phyloP scores from a whole-genome alignment of 768 basidiomycete genomes.

The Suillus subalutaceus region DNA sequence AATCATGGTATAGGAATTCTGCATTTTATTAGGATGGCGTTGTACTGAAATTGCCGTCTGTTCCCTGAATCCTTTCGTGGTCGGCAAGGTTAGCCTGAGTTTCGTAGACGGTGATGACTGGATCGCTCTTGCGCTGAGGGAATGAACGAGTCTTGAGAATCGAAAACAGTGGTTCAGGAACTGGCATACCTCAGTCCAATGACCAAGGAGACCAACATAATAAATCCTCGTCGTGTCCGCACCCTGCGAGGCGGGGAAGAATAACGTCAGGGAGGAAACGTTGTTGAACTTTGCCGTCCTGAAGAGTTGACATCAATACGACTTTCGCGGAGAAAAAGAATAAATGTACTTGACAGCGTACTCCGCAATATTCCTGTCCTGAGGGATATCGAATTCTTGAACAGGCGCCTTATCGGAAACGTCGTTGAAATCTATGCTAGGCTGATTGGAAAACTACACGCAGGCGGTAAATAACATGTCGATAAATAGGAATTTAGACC shows the following conservation, averaged over 20 bases:
- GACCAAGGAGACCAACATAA: constrained; percentile 84
- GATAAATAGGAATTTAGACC: constrained; percentile 25
- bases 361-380: constrained; percentile 79
- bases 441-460: constrained; percentile 71
- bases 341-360: constrained; percentile 72
- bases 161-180: neutral
- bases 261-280: constrained; percentile 78
- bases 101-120: constrained; percentile 88
- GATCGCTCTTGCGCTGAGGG: constrained; percentile 69
- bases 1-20: constrained; percentile 2
- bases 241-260: constrained; percentile 79
- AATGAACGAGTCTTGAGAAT: neutral
- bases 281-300: constrained; percentile 89
- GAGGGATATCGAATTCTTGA: constrained; percentile 73
- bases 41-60: constrained; percentile 57
- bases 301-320: neutral
- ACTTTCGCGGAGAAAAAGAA: neutral
- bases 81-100: constrained; percentile 85
- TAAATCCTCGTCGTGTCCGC: constrained; percentile 78
- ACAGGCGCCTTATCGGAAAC: constrained; percentile 60
- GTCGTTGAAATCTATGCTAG: constrained; percentile 83
- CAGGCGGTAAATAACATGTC: neutral
- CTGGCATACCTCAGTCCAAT: constrained; percentile 69
- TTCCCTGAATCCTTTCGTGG: constrained; percentile 86
- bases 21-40: constrained; percentile 37